Evolutionary conservation across 371 early-diverging fungal genomes (phyloP), one percentile per base, ranked within the genome.

Genomic region (Mortierella sp.): DNA sequence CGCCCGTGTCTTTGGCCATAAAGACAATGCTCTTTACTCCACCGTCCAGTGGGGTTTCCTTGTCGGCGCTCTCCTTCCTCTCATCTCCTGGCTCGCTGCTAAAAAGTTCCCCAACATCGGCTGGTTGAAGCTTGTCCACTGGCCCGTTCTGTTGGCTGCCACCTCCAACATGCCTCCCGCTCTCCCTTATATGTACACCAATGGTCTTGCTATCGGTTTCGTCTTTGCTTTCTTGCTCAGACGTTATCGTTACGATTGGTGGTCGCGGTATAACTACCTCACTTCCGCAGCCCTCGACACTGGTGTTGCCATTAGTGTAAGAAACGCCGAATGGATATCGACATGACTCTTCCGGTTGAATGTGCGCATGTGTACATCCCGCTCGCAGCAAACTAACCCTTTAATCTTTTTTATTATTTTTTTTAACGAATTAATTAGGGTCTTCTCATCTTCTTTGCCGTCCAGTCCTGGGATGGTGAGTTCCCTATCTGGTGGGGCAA

Each of bases 201-300:
- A 91, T 83, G 94, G 94, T 92, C 92, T 92, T 73, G 75, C 88
- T 48, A 78, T 89, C 31, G 92, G 92, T 75, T 91, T 94, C 78
- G 72, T 94, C 45, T 94, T 94, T 79, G 92, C 93, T 88, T 93
- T 80, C 79, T 86, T 82, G 45, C 45, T 94, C 28, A 91, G 92
- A 80, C 88, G 88, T 74, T 91, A 93, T 77, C 87, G 85, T 13
- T 82, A 89, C 65, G 87, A 89, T 2, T 95, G 95, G 95, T 95
- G 94, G 94, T 74, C 84, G 74, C 88, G 92, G 48, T 94, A 94
- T 82, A 93, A 91, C 83, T 95, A 93, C 76, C 89, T 94, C 10
- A 90, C 94, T 9, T 93, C 94, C 7, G 94, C 94, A 7, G 95
- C 93, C 5, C 87, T 95, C 63, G 95, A 95, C 79, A 91, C 93